Conservation (phyloP, 2,329 filamentous ascomycete genomes). For the Alternaria panax region DNA sequence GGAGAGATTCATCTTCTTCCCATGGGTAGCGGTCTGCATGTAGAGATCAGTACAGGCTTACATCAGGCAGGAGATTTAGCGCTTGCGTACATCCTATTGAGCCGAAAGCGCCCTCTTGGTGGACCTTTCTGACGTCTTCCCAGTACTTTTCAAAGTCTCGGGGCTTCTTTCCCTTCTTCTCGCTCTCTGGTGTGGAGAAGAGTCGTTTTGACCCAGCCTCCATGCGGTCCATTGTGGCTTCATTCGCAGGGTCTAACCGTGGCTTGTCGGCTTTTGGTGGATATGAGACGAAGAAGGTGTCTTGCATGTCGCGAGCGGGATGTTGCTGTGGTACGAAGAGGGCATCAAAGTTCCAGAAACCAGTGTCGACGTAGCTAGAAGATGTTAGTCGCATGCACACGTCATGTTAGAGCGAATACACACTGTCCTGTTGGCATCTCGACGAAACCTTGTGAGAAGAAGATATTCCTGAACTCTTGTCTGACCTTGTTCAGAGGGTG, state of each 20-base stretch:
- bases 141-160: slow-evolving; percentile 85
- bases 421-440: slow-evolving; percentile 93
- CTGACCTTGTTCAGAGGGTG: slow-evolving; percentile 86
- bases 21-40: slow-evolving; percentile 80
- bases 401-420: slow-evolving; percentile 10
- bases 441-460: slow-evolving; percentile 98
- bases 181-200: slow-evolving; percentile 61
- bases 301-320: slow-evolving; percentile 94
- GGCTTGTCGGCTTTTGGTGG: slow-evolving; percentile 76
- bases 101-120: slow-evolving; percentile 89
- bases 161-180: slow-evolving; percentile 58
- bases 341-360: slow-evolving; percentile 99
- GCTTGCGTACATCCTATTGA: slow-evolving; percentile 74
- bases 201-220: slow-evolving; percentile 60
- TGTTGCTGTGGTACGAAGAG: slow-evolving; percentile 98
- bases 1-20: slow-evolving; percentile 83
- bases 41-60: not conserved
- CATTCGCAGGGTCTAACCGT: slow-evolving; percentile 61
- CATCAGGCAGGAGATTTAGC: rapidly evolving
- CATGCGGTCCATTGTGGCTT: slow-evolving; percentile 58
- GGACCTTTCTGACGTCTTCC: slow-evolving; percentile 84
- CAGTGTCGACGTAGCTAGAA: slow-evolving; percentile 82
- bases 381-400: slow-evolving; percentile 12
- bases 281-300: slow-evolving; percentile 98
- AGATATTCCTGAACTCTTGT: slow-evolving; percentile 94